A percentile compares a stretch with the other conserved stretches of the same genome.
Evolutionary conservation across 805 yeast species (phyloP).

Genomic region (Nakazawaea pomicola): DNA sequence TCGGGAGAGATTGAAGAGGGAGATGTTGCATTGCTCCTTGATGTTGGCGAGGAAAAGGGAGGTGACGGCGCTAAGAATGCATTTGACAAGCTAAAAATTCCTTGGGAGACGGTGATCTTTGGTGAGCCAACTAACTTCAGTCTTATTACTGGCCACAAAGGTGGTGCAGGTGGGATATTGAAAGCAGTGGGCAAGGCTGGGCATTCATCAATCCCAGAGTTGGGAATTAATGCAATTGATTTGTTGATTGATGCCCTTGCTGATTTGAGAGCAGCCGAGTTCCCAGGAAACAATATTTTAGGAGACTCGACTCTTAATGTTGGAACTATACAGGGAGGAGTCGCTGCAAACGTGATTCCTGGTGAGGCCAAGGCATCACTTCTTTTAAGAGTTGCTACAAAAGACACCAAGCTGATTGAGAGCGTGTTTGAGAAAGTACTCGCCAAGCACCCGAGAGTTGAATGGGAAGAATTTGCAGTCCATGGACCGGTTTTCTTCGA

Average conservation of each 20-base stretch:
- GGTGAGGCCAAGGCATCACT: slow-evolving; percentile 47
- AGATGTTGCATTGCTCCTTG: slow-evolving; percentile 54
- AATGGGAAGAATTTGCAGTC: slow-evolving; percentile 15
- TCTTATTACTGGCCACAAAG: slow-evolving; percentile 69
- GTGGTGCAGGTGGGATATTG: slow-evolving; percentile 38
- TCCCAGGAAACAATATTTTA: slow-evolving; percentile 47
- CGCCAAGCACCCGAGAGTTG: slow-evolving; percentile 24
- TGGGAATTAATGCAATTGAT: slow-evolving; percentile 60
- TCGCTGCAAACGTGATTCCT: slow-evolving; percentile 64
- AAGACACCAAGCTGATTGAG: slow-evolving; percentile 32
- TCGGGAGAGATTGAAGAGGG: slow-evolving; percentile 39
- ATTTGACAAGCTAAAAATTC: slow-evolving; percentile 28
- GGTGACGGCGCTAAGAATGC: slow-evolving; percentile 60
- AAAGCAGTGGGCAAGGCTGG: slow-evolving; percentile 51
- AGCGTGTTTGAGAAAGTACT: slow-evolving; percentile 33
- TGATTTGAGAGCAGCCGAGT: slow-evolving; percentile 35
- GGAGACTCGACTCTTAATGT: slow-evolving; percentile 61
- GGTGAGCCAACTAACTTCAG: slow-evolving; percentile 75
- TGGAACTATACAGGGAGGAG: slow-evolving; percentile 55
- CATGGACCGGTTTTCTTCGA: slow-evolving; percentile 45
- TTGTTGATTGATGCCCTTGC: slow-evolving; percentile 47
- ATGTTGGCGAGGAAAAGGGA: slow-evolving; percentile 67
- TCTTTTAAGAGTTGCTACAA: slow-evolving; percentile 48
- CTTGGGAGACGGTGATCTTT: slow-evolving; percentile 59
- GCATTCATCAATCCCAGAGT: slow-evolving; percentile 68